Evolutionary conservation across 2,329 filamentous ascomycete species (phyloP), one percentile per base, ranked within the genome.

Genomic region (Apiospora saccharicola): DNA sequence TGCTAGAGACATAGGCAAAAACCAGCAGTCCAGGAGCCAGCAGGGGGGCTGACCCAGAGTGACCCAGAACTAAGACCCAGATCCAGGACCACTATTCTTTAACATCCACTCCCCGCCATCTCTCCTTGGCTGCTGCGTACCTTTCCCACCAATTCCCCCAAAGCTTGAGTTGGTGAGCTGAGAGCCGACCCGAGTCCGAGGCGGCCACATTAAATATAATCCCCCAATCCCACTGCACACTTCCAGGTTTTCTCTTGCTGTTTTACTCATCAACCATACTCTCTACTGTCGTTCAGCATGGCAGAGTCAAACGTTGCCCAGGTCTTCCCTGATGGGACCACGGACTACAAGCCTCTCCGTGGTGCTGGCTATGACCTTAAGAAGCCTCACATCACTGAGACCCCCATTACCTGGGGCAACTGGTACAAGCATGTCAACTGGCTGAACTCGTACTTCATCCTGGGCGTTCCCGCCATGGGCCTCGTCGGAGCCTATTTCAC

Each of bases 341-440:
- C 84, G 74, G 88, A 90, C 77, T 88, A 88, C 81, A 83, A 87
- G 77, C 87, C 87, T 73, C 81, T 86, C 67, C 86, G 86, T 68
- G 78, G 74, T 43, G 75, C 77, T 80, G 83, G 83, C 76, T 83
- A 84, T 76, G 89, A 91, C 73, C 61, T 81, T 72, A 86, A 92
- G 86, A 97, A 97, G 86, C 89, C 92, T 79, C 94, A 97, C 84
- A 96, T 97, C 83, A 91, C 94, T 75, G 94, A 97, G 75, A 90
- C 90, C 75, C 92, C 93, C 72, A 92, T 97, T 78, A 97, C 94
- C 73, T 88, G 87, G 83, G 86, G 87, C 79, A 98, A 97, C 86
- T 96, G 94, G 93, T 91, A 95, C 85, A 92, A 95, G 85, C 95
- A 98, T 81, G 89, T 98, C 86, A 95, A 97, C 88, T 98, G 95